phyloP scores from a whole-genome alignment of 2,329 filamentous ascomycete genomes.

The Cryphonectria nitschkei region DNA sequence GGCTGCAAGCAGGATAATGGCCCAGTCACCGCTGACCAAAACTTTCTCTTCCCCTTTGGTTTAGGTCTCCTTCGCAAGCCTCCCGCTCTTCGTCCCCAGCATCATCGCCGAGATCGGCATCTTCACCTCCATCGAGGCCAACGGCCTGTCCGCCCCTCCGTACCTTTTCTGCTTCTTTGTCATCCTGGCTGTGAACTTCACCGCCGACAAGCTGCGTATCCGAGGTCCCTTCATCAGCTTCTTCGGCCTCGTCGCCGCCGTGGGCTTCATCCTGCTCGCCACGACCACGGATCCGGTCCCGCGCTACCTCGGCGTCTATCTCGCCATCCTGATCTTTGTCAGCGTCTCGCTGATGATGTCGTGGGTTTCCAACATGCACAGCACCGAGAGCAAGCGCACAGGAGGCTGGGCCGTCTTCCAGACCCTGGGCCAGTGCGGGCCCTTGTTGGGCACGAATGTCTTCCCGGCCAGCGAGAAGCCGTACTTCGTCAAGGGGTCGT shows the following conservation, averaged over 20 bases:
- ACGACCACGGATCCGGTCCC: slow-evolving; percentile 39
- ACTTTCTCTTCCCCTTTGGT: background rate
- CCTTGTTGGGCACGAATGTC: slow-evolving; percentile 38
- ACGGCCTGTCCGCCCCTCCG: slow-evolving; percentile 44
- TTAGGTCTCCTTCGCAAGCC: slow-evolving; percentile 36
- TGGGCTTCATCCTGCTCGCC: slow-evolving; percentile 46
- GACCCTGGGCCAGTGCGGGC: slow-evolving; percentile 42
- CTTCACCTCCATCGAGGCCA: slow-evolving; percentile 40
- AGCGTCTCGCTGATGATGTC: slow-evolving; percentile 40
- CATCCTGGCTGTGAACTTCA: slow-evolving; percentile 40
- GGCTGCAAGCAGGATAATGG: background rate
- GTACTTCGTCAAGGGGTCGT: slow-evolving; percentile 39
- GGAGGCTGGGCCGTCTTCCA: slow-evolving; percentile 42
- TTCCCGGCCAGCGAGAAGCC: slow-evolving; percentile 40
- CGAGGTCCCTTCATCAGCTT: slow-evolving; percentile 44
- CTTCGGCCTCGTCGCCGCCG: slow-evolving; percentile 40
- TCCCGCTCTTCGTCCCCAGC: slow-evolving; percentile 39
- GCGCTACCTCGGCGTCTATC: slow-evolving; percentile 43
- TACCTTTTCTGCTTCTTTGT: slow-evolving; percentile 45
- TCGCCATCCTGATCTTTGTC: slow-evolving; percentile 45
- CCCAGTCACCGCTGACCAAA: background rate
- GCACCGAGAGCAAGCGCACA: slow-evolving; percentile 41
- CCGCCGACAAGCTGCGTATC: slow-evolving; percentile 42
- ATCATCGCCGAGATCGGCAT: slow-evolving; percentile 41
- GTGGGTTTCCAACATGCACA: slow-evolving; percentile 44